Percentiles rank a stretch among this genome's conserved stretches.
These are phyloP conservation scores for Geosmithia morbida DNA, from an alignment of 2,329 filamentous ascomycete species.

Conservation along the genomic window DNA sequence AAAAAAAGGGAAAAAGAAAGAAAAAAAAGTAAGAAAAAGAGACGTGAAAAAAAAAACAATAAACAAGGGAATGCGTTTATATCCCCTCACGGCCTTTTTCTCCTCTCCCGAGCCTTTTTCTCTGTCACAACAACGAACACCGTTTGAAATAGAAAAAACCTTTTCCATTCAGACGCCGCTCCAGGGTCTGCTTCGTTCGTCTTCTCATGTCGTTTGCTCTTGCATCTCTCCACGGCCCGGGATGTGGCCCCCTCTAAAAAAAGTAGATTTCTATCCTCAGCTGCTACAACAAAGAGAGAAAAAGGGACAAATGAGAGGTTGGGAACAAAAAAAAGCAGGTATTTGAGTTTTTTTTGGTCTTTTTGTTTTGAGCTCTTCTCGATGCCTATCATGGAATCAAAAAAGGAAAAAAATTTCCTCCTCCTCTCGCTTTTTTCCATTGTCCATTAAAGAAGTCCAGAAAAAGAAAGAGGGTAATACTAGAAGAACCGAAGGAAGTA, in stretches of 20 bases:
- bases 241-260: constrained; percentile 2
- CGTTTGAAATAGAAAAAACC: neutral
- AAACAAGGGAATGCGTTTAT: constrained; percentile 16
- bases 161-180: constrained; percentile 2
- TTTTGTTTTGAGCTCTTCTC: neutral
- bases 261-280: constrained; percentile 19
- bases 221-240: constrained; percentile 1
- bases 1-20: neutral
- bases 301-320: constrained; percentile 1
- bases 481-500: neutral
- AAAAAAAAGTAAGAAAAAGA: constrained; percentile 15
- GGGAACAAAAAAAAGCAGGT: neutral
- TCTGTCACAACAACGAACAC: neutral
- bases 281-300: constrained; percentile 7
- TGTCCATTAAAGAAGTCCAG: neutral
- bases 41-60: constrained; percentile 5
- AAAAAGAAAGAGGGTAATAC: neutral
- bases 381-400: neutral
- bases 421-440: neutral
- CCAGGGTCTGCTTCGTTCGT: neutral
- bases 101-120: constrained; percentile 15
- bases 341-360: neutral
- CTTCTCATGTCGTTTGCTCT: neutral
- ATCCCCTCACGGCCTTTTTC: neutral
- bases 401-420: neutral